Percentiles rank a stretch among this genome's conserved stretches.
Evolutionary conservation across 352 stramenopile species (phyloP).

Genomic region (Pythium coloratum): DNA sequence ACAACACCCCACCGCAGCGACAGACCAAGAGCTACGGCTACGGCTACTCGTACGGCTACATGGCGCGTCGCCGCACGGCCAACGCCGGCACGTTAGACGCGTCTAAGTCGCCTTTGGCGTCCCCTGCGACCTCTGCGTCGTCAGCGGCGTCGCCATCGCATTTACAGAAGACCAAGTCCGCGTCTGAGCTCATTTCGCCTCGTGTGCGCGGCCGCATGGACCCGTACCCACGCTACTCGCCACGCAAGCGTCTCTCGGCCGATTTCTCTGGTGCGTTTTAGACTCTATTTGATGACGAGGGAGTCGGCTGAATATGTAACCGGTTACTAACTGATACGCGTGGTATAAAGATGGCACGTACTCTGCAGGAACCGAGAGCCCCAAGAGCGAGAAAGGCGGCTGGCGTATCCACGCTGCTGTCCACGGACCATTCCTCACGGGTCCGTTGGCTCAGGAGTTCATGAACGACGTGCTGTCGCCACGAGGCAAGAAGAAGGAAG

Average conservation of each 20-base stretch:
- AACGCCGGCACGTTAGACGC: background rate
- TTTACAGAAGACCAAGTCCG: conserved; percentile 15
- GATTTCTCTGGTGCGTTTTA: conserved; percentile 24
- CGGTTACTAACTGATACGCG: background rate
- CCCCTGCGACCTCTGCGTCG: conserved; percentile 16
- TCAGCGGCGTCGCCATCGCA: conserved; percentile 12
- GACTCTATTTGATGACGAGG: too few species aligned
- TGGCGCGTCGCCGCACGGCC: conserved; percentile 1
- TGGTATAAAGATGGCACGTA: conserved; percentile 34
- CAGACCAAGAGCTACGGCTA: conserved; percentile 13
- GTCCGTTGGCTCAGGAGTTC: conserved; percentile 38
- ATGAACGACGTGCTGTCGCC: conserved; percentile 34
- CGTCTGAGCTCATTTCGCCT: conserved; percentile 16
- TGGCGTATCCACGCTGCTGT: conserved; percentile 36
- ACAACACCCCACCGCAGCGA: conserved; percentile 10
- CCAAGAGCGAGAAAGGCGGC: conserved; percentile 33
- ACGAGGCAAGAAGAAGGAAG: conserved; percentile 27
- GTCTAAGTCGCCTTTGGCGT: conserved; percentile 5
- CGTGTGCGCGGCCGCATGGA: conserved; percentile 20
- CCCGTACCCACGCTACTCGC: conserved; percentile 27
- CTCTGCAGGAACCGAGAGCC: conserved; percentile 35
- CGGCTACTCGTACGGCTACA: conserved; percentile 3
- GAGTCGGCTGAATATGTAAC: background rate
- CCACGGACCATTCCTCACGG: conserved; percentile 38
- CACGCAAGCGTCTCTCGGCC: conserved; percentile 27